Base-by-base conservation (phyloP, 306 rosid species). In the Vigna reflexopilosa region DNA sequence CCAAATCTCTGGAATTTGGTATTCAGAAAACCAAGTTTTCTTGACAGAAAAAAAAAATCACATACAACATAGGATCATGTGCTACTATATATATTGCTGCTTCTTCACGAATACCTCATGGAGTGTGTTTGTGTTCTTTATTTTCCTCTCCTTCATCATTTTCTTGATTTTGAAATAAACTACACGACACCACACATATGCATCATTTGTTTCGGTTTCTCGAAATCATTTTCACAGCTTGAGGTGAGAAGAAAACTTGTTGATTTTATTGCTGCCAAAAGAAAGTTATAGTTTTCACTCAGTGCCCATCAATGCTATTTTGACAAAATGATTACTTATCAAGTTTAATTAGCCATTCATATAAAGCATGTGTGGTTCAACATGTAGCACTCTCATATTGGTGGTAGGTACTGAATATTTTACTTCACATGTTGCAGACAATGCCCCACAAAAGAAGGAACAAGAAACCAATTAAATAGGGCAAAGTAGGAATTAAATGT, bases 361-460 rank as follows among this genome's bases (percentile, higher is more conserved):
- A 48, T 17, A 72, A 55, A 40, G 49, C 40, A 24, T 28, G 0
- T 47, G 49, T 40, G 56, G 34, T 77, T 52, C 82, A 77, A 83
- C 77, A 9, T 70, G 69, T 82, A 59, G 77, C 80, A 72, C 20
- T 82, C 72, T 62, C 79, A 42, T 28, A 59, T 55, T 81, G 85
- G 77, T 82, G 84, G 87, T 86, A 73, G 89, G 89, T 85, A 68
- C 71, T 79, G 51, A 67, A 75, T 81, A 82, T 82, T 82, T 49
- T 82, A 72, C 64, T 78, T 58, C 69, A 68, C 68, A 66, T 73
- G 49, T 70, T 66, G 44, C 50, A 64, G 75, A 71, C 84, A 49
- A 24, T 19, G 49, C 55, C 67, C 68, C 68, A 61, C 2, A 10
- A 75, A 83, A 80, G 50, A 36, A 64, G 77, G 72, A 81, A 81